Evolutionary conservation across 1,139 yeast species (phyloP), one percentile per base, ranked within the genome.

Genomic region (Saccharomycopsis phalli): DNA sequence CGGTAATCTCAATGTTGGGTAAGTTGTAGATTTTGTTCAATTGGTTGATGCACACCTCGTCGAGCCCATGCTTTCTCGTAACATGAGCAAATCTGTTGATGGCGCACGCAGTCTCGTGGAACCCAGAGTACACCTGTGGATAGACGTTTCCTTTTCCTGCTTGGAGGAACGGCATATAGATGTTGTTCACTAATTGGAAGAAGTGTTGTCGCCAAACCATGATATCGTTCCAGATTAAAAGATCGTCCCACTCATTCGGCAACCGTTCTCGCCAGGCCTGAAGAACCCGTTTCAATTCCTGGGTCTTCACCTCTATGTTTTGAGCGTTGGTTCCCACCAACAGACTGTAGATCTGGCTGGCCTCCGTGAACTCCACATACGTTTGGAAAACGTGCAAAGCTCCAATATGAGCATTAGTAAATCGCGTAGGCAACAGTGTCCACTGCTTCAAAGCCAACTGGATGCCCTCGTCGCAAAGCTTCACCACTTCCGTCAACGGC

Each of bases 201-300:
- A 95, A 96, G 61, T 93, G 97, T 61, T 91, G 97, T 54, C 99
- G 73, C 99, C 99, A 93, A 0, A 98, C 88, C 7, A 93, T 95
- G 49, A 93, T 66, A 56, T 93, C 99, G 51, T 94, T 88, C 99
- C 99, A 93, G 48, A 88, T 74, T 58, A 87, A 91, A 52, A 93
- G 88, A 57, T 93, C 98, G 61, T 93, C 99, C 96, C 97, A 93
- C n/a, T 76, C 69, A 53, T 93, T 93, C 8, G 99, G 99, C 41
- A 93, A 66, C 50, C 99, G 76, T 57, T 93, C 98, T 55, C 98
- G 72, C 99, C 99, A 93, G 1, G 95, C 95, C 58, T 88, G 96
- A 40, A 93, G 63, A 1, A 91, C 95, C 43, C 97, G 74, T 63
- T 93, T 93, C 49, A 93, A 69, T 55, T 93, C 98, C 61, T 87